Evolutionary conservation across 2,329 filamentous ascomycete species (phyloP).

Genomic region (Zymoseptoria pseudotritici): DNA sequence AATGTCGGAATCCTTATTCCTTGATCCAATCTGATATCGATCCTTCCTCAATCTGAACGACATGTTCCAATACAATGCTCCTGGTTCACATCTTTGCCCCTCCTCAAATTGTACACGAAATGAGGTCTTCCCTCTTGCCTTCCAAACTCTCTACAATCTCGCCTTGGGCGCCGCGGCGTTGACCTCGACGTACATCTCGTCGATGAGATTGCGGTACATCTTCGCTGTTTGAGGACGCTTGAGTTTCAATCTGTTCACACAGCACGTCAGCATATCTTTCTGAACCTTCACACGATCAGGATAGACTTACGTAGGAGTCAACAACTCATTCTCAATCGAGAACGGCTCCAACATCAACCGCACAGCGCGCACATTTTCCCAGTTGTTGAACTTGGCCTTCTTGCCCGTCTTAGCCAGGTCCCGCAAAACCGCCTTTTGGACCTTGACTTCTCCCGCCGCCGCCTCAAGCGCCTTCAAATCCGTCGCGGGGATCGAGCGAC

Average conservation of each 20-base stretch:
- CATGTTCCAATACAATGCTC: background rate
- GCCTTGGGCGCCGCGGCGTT: constrained; percentile 38
- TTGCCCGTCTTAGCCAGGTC: constrained; percentile 71
- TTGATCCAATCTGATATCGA: background rate
- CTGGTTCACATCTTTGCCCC: background rate
- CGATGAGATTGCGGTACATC: constrained; percentile 50
- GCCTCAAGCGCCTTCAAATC: constrained; percentile 62
- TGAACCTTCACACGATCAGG: background rate
- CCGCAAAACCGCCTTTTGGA: constrained; percentile 67
- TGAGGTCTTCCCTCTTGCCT: background rate
- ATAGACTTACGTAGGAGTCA: constrained; percentile 73
- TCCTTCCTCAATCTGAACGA: background rate
- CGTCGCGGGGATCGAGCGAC: constrained; percentile 50
- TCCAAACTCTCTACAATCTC: constrained; percentile 38
- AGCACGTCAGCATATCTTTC: constrained; percentile 13
- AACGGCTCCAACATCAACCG: constrained; percentile 81
- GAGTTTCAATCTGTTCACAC: constrained; percentile 53
- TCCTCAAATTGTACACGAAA: background rate
- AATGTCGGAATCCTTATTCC: background rate
- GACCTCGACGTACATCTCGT: constrained; percentile 54
- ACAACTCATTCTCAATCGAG: constrained; percentile 81
- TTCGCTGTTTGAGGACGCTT: constrained; percentile 63
- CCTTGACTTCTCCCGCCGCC: constrained; percentile 60
- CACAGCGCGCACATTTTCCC: constrained; percentile 71
- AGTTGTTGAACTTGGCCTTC: constrained; percentile 85